Conservation (phyloP, 805 yeast genomes). For the Scheffersomyces coipomensis region DNA sequence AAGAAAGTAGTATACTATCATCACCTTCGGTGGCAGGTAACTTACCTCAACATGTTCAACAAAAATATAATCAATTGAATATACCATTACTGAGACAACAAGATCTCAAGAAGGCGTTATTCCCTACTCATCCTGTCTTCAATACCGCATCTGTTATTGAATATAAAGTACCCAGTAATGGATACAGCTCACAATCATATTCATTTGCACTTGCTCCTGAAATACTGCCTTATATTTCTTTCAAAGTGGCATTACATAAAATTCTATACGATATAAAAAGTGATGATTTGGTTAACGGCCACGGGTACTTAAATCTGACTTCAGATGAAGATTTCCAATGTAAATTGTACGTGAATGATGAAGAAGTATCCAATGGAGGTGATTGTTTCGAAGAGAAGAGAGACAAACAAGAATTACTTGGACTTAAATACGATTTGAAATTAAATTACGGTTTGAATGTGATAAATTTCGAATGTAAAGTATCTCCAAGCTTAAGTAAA, state of each 20-base stretch:
- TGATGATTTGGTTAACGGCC: constrained; percentile 31
- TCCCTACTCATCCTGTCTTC: constrained; percentile 27
- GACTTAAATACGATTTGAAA: constrained; percentile 36
- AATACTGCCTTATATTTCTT: constrained; percentile 28
- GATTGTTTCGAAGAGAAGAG: constrained; percentile 28
- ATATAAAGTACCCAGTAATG: constrained; percentile 36
- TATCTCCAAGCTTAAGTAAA: constrained; percentile 38
- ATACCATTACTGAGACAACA: constrained; percentile 22
- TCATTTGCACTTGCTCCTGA: constrained; percentile 37
- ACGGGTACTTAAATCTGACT: constrained; percentile 25
- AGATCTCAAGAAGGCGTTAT: constrained; percentile 23
- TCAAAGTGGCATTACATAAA: constrained; percentile 35
- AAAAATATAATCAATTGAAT: constrained; percentile 4
- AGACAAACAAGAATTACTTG: constrained; percentile 17
- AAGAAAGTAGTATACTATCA: constrained; percentile 35
- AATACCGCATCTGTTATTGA: constrained; percentile 34
- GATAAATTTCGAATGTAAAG: constrained; percentile 38
- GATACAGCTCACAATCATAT: constrained; percentile 38
- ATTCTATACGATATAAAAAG: constrained; percentile 28
- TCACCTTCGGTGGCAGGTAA: constrained; percentile 12
- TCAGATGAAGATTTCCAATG: constrained; percentile 44
- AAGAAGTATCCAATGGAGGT: constrained; percentile 32
- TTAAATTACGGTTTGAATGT: constrained; percentile 40
- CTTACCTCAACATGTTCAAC: constrained; percentile 13
- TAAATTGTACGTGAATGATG: constrained; percentile 36